Conservation (phyloP, 176 grass and related monocot species). For the Tuctoria greenei region DNA sequence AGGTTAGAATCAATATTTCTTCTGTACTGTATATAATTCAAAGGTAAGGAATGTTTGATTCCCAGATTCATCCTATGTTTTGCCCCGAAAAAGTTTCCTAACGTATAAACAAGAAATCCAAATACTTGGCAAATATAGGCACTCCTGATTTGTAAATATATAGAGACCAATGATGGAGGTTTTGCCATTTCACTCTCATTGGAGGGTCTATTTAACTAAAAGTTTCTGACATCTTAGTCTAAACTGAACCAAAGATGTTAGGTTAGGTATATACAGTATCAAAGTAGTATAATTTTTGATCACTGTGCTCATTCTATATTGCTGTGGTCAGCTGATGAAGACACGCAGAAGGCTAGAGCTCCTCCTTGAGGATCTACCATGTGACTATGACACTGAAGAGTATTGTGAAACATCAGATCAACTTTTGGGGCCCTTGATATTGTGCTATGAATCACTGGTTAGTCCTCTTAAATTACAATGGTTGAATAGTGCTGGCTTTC, state of each 20-base stretch:
- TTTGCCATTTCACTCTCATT: not conserved
- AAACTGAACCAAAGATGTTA: not conserved
- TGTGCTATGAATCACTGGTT: constrained; percentile 93
- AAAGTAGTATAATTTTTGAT: not conserved
- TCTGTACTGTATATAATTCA: not conserved
- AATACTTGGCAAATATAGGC: not conserved
- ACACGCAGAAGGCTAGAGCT: constrained; percentile 67
- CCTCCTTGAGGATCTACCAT: constrained; percentile 78
- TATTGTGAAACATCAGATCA: constrained; percentile 77
- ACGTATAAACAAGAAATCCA: not conserved
- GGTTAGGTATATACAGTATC: not conserved
- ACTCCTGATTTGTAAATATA: not conserved
- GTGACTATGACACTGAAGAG: constrained; percentile 68
- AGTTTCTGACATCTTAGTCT: not conserved
- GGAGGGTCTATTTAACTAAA: not conserved
- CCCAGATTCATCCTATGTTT: not conserved
- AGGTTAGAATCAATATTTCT: constrained; percentile 46
- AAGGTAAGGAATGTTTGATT: not conserved
- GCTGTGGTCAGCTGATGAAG: constrained; percentile 63
- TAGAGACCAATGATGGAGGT: not conserved
- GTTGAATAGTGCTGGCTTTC: not conserved
- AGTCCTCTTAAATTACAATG: constrained; percentile 12
- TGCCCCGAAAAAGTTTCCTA: not conserved
- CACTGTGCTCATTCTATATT: constrained; percentile 5
- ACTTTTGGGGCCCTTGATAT: constrained; percentile 77